phyloP scores from a whole-genome alignment of 2,329 filamentous ascomycete species.

The Sclerotinia trifoliorum region DNA sequence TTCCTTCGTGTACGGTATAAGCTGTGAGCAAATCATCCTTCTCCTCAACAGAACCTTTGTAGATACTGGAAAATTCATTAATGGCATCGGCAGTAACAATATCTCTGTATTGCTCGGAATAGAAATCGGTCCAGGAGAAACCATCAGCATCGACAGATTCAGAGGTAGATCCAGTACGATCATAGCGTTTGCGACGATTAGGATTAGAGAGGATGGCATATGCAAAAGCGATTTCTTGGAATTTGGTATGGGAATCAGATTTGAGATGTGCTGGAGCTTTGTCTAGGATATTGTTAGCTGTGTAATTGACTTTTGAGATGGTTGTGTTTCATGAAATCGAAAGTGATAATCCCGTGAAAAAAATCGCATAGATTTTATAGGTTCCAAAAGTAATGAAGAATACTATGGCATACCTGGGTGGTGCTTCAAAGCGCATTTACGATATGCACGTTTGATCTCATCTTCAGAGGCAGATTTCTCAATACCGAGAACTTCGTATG shows the following conservation, averaged over 20 bases:
- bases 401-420: conserved; percentile 66
- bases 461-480: conserved; percentile 69
- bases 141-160: conserved; percentile 78
- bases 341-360: neutral
- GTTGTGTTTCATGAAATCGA: neutral
- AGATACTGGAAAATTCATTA: conserved; percentile 69
- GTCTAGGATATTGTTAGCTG: conserved; percentile 52
- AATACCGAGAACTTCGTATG: conserved; percentile 77
- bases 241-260: conserved; percentile 71
- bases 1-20: conserved; percentile 70
- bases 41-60: conserved; percentile 87
- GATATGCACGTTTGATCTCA: conserved; percentile 87
- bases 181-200: conserved; percentile 78
- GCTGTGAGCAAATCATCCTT: conserved; percentile 71
- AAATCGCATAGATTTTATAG: neutral
- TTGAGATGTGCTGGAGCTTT: conserved; percentile 70
- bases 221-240: conserved; percentile 89
- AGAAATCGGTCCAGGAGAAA: conserved; percentile 91
- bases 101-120: conserved; percentile 77
- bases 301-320: neutral
- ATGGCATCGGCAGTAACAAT: conserved; percentile 74
- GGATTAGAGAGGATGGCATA: conserved; percentile 90
- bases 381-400: conserved; percentile 7
- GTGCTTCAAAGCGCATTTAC: conserved; percentile 81
- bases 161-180: conserved; percentile 83